phyloP scores from a whole-genome alignment of 1,284 basidiomycete species.

The Vanrija sp. region DNA sequence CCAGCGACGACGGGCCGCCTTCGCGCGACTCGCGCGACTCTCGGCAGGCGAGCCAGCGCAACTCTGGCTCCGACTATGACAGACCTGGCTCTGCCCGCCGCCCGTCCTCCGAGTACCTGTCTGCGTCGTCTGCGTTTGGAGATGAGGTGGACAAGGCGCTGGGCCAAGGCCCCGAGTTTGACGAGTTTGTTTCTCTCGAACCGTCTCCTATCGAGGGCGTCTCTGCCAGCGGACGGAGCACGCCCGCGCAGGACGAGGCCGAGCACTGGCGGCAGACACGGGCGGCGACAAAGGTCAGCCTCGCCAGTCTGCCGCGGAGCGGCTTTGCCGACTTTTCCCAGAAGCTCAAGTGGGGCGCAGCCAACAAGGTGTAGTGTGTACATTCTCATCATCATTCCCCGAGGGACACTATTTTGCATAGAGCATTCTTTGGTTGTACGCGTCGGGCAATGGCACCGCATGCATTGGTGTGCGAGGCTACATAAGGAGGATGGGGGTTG shows the following conservation, averaged over 20 bases:
- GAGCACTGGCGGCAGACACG: slow-evolving; percentile 81
- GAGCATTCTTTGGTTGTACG: no score
- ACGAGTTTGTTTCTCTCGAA: background rate
- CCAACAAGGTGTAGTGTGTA: no score
- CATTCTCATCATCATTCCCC: no score
- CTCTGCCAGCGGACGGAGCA: slow-evolving; percentile 31
- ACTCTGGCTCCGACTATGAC: slow-evolving; percentile 10
- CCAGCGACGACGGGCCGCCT: background rate
- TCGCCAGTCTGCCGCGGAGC: slow-evolving; percentile 40
- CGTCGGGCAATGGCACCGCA: no score
- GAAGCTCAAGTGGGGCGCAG: no score
- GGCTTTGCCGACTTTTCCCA: slow-evolving; percentile 2
- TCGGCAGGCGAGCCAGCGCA: background rate
- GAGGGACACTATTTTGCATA: no score
- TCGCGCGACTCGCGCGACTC: background rate
- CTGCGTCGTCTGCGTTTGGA: slow-evolving; percentile 4
- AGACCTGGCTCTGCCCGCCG: background rate
- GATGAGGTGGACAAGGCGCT: slow-evolving; percentile 29
- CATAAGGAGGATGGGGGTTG: no score
- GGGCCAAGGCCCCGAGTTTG: slow-evolving; percentile 21
- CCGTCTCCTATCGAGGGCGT: slow-evolving; percentile 41
- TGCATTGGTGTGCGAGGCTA: no score
- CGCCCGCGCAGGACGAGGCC: slow-evolving; percentile 54
- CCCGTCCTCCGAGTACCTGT: slow-evolving; percentile 12
- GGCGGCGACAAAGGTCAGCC: slow-evolving; percentile 73